Evolutionary conservation across 352 stramenopile genomes (phyloP).

Genomic region (Hyaloperonospora arabidopsidis): DNA sequence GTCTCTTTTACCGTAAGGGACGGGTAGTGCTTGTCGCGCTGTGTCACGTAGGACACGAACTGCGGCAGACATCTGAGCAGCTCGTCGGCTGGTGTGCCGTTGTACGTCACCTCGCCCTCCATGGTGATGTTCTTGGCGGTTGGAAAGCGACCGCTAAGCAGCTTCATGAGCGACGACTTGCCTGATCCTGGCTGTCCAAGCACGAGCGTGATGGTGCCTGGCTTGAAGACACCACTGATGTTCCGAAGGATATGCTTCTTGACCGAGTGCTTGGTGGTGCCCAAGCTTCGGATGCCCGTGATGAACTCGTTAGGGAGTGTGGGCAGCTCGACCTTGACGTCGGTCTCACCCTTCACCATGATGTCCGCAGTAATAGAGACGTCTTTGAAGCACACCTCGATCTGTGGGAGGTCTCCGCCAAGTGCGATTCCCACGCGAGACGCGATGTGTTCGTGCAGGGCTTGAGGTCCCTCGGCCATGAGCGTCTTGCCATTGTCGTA

Average conservation of each 20-base stretch:
- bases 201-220: slow-evolving; percentile 42
- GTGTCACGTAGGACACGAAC: slow-evolving; percentile 34
- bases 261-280: slow-evolving; percentile 24
- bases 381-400: slow-evolving; percentile 39
- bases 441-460: slow-evolving; percentile 28
- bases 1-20: slow-evolving; percentile 48
- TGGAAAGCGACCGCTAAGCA: slow-evolving; percentile 35
- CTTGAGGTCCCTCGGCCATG: slow-evolving; percentile 26
- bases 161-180: slow-evolving; percentile 50
- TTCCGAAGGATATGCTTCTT: slow-evolving; percentile 37
- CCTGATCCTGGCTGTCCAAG: slow-evolving; percentile 40
- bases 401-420: slow-evolving; percentile 27
- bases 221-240: slow-evolving; percentile 33
- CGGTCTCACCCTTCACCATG: slow-evolving; percentile 13
- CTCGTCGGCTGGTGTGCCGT: slow-evolving; percentile 17
- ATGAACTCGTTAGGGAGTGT: slow-evolving; percentile 21
- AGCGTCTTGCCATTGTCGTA: slow-evolving; percentile 28
- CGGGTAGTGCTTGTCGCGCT: slow-evolving; percentile 37
- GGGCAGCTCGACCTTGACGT: slow-evolving; percentile 18
- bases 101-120: slow-evolving; percentile 39
- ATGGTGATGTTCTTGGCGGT: slow-evolving; percentile 25
- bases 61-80: slow-evolving; percentile 19
- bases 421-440: slow-evolving; percentile 22
- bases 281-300: slow-evolving; percentile 13
- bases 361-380: slow-evolving; percentile 31